A percentile compares a stretch with the other conserved stretches of the same genome.
These are phyloP conservation scores for Mucor indicus DNA, from an alignment of 371 early-diverging fungal genomes.

Conservation along the genomic window DNA sequence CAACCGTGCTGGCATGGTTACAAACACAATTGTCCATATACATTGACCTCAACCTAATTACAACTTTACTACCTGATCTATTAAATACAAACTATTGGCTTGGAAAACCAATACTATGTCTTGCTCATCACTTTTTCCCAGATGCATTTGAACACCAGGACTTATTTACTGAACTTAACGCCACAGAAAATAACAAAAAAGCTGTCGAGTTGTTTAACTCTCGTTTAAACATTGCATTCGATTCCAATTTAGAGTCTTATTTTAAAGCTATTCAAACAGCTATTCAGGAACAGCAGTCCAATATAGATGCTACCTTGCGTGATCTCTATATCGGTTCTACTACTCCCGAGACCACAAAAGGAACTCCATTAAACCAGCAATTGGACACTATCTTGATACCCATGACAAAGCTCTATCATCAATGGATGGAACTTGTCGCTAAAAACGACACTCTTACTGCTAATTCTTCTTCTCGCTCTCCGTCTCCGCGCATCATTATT, in stretches of 20 bases:
- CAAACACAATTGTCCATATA: conserved; percentile 31
- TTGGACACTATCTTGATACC: neutral
- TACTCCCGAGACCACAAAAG: no score
- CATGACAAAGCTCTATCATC: conserved; percentile 8
- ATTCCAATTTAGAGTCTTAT: no score
- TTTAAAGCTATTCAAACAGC: neutral
- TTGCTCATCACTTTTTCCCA: conserved; percentile 37
- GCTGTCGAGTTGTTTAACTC: no score
- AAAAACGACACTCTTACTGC: no score
- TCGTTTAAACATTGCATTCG: no score
- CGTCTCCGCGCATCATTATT: no score
- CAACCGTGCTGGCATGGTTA: conserved; percentile 44
- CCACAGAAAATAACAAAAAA: no score
- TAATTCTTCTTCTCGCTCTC: neutral
- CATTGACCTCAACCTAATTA: conserved; percentile 21
- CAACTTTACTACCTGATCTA: conserved; percentile 11
- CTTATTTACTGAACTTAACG: no score
- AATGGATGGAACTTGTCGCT: conserved; percentile 3
- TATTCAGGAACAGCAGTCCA: neutral
- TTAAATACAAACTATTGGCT: conserved; percentile 7
- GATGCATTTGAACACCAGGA: neutral
- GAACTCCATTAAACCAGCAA: no score
- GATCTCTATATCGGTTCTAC: conserved; percentile 1
- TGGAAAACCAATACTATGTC: conserved; percentile 22
- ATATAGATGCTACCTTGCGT: neutral